Evolutionary conservation across 2,329 filamentous ascomycete genomes (phyloP).

Genomic region (Botrytis tulipae): DNA sequence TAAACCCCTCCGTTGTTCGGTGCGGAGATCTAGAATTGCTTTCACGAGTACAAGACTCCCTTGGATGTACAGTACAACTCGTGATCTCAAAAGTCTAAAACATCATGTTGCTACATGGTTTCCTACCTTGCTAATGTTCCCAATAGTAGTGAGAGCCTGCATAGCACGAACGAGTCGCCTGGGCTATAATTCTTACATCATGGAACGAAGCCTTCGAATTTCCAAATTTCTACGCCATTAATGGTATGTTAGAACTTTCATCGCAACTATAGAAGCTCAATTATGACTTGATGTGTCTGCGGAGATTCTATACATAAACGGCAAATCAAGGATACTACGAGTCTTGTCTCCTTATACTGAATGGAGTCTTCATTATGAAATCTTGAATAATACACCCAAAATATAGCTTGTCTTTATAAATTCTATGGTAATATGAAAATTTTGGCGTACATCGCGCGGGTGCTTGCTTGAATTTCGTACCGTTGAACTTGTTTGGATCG

Average conservation of each 20-base stretch:
- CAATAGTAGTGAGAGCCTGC: not conserved
- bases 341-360: not conserved
- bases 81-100: accelerated
- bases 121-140: not conserved
- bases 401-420: too few relatives aligned
- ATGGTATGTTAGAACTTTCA: not conserved
- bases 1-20: not conserved
- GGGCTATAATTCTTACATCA: not conserved
- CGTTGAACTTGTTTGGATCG: too few relatives aligned
- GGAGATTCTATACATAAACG: not conserved
- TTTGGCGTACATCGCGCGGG: too few relatives aligned
- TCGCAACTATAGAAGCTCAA: not conserved
- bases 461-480: too few relatives aligned
- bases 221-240: not conserved
- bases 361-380: not conserved
- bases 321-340: not conserved
- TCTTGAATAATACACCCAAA: too few relatives aligned
- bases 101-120: not conserved
- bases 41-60: not conserved
- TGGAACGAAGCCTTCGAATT: not conserved
- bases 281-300: not conserved
- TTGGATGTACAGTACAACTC: not conserved
- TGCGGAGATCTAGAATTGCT: not conserved
- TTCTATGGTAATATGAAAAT: too few relatives aligned
- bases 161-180: not conserved